These are phyloP conservation scores for Candida vartiovaarae DNA, from an alignment of 805 yeast genomes.

Conservation along the genomic window DNA sequence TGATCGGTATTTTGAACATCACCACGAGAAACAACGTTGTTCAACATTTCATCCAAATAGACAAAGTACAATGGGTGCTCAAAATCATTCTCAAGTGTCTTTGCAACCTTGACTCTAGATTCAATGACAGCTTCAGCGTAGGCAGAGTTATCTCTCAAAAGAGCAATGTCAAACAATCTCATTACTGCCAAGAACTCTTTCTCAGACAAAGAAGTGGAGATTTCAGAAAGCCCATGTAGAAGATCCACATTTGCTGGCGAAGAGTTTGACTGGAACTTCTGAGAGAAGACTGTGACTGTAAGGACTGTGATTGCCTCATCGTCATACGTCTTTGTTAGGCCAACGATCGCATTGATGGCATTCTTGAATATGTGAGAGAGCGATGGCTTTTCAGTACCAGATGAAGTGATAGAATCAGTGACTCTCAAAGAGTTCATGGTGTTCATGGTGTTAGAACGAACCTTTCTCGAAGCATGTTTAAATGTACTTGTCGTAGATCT, in stretches of 20 bases:
- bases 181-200: conserved; percentile 62
- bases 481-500: conserved; percentile 22
- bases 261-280: conserved; percentile 50
- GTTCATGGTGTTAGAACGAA: conserved; percentile 17
- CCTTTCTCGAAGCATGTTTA: conserved; percentile 7
- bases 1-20: conserved; percentile 72
- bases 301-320: conserved; percentile 71
- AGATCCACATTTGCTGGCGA: conserved; percentile 48
- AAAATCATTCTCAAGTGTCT: conserved; percentile 20
- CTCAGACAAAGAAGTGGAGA: conserved; percentile 55
- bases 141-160: conserved; percentile 33
- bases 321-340: conserved; percentile 56
- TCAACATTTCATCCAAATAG: conserved; percentile 61
- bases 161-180: conserved; percentile 47
- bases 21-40: conserved; percentile 65
- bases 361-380: conserved; percentile 43
- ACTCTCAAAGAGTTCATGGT: conserved; percentile 12
- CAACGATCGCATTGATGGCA: conserved; percentile 60
- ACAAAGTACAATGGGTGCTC: conserved; percentile 42
- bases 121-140: conserved; percentile 35
- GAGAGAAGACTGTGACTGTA: conserved; percentile 75
- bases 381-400: conserved; percentile 2
- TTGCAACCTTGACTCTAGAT: conserved; percentile 43
- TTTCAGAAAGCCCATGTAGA: conserved; percentile 52
- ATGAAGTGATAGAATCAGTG: conserved; percentile 2